Evolutionary conservation across 139 green algal species (phyloP).

Genomic region (Coccomyxa sp.): DNA sequence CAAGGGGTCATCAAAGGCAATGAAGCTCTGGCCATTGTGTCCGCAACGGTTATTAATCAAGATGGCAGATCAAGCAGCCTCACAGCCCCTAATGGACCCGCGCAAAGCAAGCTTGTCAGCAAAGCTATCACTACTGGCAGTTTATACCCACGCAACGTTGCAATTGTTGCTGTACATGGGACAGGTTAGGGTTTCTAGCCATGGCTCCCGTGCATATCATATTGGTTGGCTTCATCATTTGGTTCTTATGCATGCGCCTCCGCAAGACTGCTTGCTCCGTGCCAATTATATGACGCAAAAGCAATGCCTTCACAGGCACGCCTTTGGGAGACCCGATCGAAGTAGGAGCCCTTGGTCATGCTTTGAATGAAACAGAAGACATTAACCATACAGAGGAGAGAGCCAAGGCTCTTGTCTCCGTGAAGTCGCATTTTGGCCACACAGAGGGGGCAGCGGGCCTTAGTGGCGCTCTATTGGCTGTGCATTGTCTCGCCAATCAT

Average conservation of each 20-base stretch:
- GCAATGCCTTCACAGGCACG: constrained; percentile 37
- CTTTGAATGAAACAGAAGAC: constrained; percentile 8
- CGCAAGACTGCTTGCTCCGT: neutral
- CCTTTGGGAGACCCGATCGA: constrained; percentile 76
- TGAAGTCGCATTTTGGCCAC: constrained; percentile 83
- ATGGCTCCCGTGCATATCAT: no score
- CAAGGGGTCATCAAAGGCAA: neutral
- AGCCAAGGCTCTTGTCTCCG: constrained; percentile 45
- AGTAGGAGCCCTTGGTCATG: constrained; percentile 42
- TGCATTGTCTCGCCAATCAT: neutral
- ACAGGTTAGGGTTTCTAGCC: no score
- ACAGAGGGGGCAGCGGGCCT: constrained; percentile 76
- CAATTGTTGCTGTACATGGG: constrained; percentile 34
- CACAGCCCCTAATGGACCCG: constrained; percentile 83
- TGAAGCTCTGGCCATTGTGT: constrained; percentile 34
- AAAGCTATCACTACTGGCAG: constrained; percentile 14
- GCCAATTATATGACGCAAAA: neutral
- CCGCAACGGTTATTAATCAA: constrained; percentile 79
- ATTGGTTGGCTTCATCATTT: no score
- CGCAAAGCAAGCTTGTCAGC: constrained; percentile 46
- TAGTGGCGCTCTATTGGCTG: constrained; percentile 56
- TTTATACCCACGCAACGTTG: constrained; percentile 14
- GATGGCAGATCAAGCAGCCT: constrained; percentile 83
- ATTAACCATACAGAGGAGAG: neutral
- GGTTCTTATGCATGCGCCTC: neutral